Evolutionary conservation across 164 flowering plant genomes (phyloP).

Genomic region (Liriodendron chinense): DNA sequence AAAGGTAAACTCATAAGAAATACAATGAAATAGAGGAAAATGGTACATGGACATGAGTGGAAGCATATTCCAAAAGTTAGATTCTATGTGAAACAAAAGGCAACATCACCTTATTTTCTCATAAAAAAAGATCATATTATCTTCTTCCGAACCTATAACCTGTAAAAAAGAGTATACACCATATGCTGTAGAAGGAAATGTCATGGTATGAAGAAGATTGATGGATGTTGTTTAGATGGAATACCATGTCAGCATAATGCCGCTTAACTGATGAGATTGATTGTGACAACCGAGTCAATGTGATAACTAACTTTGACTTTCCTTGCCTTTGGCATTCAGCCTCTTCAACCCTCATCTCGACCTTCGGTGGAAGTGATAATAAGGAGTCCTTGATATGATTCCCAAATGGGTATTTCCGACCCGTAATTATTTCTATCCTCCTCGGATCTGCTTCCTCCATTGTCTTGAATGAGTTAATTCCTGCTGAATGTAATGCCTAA

Average conservation of each 20-base stretch:
- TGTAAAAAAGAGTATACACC: conserved; percentile 25
- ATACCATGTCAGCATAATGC: conserved; percentile 91
- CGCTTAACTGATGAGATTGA: conserved; percentile 47
- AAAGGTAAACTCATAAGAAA: background rate
- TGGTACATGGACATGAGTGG: background rate
- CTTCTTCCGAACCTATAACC: conserved; percentile 86
- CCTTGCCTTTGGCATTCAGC: conserved; percentile 56
- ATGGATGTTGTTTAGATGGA: conserved; percentile 9
- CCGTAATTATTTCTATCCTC: conserved; percentile 88
- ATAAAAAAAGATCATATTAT: conserved; percentile 68
- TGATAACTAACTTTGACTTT: conserved; percentile 54
- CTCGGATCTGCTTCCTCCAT: conserved; percentile 91
- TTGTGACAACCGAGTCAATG: conserved; percentile 66
- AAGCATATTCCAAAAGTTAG: background rate
- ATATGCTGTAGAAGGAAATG: background rate
- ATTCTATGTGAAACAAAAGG: background rate
- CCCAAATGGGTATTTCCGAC: conserved; percentile 96
- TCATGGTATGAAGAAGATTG: conserved; percentile 1
- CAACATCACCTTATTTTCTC: conserved; percentile 81
- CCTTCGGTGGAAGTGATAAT: conserved; percentile 75
- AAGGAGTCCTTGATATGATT: conserved; percentile 91
- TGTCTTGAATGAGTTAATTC: conserved; percentile 68
- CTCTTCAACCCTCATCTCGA: conserved; percentile 65
- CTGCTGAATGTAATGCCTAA: conserved; percentile 83
- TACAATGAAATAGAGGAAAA: background rate